A percentile compares a stretch with the other conserved stretches of the same genome.
Evolutionary conservation across 192 early-diverging fungal species (phyloP).

Genomic region (Phlyctochytrium planicorne): DNA sequence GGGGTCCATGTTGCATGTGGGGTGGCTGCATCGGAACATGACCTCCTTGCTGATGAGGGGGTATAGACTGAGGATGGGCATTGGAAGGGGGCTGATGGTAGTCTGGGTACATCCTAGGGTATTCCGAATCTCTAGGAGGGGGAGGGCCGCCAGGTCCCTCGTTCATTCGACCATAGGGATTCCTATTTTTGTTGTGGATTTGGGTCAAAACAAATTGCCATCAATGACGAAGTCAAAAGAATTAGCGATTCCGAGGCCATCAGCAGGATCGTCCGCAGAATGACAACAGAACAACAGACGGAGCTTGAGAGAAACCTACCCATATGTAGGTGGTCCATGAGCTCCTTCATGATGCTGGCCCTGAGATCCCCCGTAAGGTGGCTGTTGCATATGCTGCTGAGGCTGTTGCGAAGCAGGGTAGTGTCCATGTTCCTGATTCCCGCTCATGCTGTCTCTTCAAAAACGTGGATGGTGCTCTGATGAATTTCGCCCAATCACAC

Average conservation of each 20-base stretch:
- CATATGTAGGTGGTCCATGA: neutral
- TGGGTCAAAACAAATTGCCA: too few species aligned
- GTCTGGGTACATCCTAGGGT: neutral
- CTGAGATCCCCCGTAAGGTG: neutral
- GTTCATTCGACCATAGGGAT: too few species aligned
- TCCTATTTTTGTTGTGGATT: too few species aligned
- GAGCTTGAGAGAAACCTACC: too few species aligned
- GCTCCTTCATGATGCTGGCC: neutral
- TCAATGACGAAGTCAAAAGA: too few species aligned
- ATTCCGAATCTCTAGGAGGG: neutral
- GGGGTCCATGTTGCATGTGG: neutral
- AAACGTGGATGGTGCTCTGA: too few species aligned
- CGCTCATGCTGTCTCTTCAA: too few species aligned
- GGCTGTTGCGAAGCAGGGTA: neutral
- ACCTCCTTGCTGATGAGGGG: constrained; percentile 4
- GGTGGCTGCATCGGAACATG: neutral
- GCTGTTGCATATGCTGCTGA: neutral
- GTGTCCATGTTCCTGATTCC: neutral
- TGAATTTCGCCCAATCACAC: too few species aligned
- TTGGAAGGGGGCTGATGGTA: neutral
- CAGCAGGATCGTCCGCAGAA: too few species aligned
- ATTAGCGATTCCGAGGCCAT: too few species aligned
- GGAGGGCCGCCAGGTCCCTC: neutral
- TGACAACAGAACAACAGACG: too few species aligned
- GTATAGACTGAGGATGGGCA: neutral